Base-by-base conservation (phyloP, 805 yeast species). In the Kodamaea sagamina region DNA sequence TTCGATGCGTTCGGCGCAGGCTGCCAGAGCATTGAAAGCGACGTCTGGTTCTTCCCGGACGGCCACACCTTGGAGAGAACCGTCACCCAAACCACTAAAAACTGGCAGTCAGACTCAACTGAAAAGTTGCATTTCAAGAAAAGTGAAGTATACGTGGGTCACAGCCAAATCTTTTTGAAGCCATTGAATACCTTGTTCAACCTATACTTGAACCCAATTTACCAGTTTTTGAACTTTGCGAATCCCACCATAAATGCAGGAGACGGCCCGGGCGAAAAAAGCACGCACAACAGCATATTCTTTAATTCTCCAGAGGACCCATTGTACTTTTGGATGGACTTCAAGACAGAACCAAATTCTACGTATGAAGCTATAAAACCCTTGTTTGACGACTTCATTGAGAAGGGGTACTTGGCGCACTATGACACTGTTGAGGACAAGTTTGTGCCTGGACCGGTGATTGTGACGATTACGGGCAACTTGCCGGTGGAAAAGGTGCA, bases 401-500 rank as follows among this genome's bases (percentile, higher is more conserved):
- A 71, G 12, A 62, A 65, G 17, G 72, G 68, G 2, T 84, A 75
- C 55, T 57, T 86, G 31, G 71, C 85, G 1, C 66, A 70, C 42
- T 79, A 64, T 52, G 72, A 80, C 50, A 50, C 63, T 10, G 48
- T 51, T 2, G 48, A 62, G 2, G 56, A 64, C 0, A 48, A 55
- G 16, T 56, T 72, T 43, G 58, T 59, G 2, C 60, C 67, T 37
- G 83, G 82, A 1, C 88, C 89, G 4, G 43, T 86, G 7, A 75
- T 86, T 0, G 67, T 84, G 4, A 72, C 84, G 5, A 71, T 82
- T 22, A 84, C 89, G 0, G 93, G 93, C 1, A 73, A 80, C 51
- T 69, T 77, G 21, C 89, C 89, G 1, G 52, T 61, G 29, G 75
- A 66, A 12, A 45, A 53, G 6, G 59, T 68, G 2, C 50, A 53